Percentiles rank a stretch among this genome's conserved stretches.
Evolutionary conservation across 352 stramenopile species (phyloP).

Genomic region (Phytopythium montanum): DNA sequence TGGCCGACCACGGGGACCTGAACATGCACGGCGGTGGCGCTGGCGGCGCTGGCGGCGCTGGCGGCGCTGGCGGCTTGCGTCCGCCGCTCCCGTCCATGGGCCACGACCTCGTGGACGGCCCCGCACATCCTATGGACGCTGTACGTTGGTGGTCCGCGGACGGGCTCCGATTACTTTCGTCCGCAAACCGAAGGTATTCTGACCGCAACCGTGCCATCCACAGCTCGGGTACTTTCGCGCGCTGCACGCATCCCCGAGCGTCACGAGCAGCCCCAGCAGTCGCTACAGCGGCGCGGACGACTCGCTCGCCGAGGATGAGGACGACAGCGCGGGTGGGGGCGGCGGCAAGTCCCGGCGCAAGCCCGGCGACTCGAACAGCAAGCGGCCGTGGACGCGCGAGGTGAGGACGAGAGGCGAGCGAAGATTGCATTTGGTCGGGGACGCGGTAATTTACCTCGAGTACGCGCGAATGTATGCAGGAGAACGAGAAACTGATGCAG

Average conservation of each 20-base stretch:
- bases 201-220: not conserved
- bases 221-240: slow-evolving; percentile 34
- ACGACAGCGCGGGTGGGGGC: slow-evolving; percentile 33
- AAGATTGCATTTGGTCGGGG: not conserved
- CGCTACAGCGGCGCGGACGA: slow-evolving; percentile 46
- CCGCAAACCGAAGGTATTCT: not conserved
- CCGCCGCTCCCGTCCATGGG: slow-evolving; percentile 9
- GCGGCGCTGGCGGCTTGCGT: slow-evolving; percentile 9
- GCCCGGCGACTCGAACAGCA: slow-evolving; percentile 74
- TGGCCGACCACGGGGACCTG: slow-evolving; percentile 18
- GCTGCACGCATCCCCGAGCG: slow-evolving; percentile 12
- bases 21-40: not conserved
- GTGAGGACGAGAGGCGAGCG: slow-evolving; percentile 7
- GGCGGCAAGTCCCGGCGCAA: slow-evolving; percentile 40
- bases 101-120: slow-evolving; percentile 29
- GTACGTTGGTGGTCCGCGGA: not conserved
- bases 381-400: slow-evolving; percentile 81
- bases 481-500: slow-evolving; percentile 88
- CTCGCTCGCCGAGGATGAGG: slow-evolving; percentile 66
- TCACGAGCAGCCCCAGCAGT: slow-evolving; percentile 23
- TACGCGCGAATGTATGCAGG: slow-evolving; percentile 17
- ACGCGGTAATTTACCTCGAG: not conserved
- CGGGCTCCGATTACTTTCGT: not conserved
- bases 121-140: not conserved
- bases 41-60: not conserved